A percentile compares a stretch with the other conserved stretches of the same genome.
These are phyloP conservation scores for Dactylellina haptotyla DNA, from an alignment of 2,329 filamentous ascomycete species.

Conservation along the genomic window DNA sequence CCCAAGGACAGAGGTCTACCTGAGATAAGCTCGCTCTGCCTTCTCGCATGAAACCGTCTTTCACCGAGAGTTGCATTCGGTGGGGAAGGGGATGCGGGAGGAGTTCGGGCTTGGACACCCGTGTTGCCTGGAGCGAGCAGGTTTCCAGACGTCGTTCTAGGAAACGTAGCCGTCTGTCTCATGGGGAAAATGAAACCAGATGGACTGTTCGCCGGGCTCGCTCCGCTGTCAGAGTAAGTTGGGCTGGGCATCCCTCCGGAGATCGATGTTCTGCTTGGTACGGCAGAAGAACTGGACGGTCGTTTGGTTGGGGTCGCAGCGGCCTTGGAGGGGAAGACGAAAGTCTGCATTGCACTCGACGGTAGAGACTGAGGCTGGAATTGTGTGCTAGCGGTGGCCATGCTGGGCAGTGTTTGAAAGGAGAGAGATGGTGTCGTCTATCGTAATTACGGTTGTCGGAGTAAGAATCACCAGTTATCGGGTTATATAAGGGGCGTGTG, in stretches of 20 bases:
- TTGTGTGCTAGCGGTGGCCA: conserved; percentile 34
- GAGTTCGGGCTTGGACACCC: conserved; percentile 29
- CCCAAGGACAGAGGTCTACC: conserved; percentile 44
- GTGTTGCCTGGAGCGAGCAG: conserved; percentile 24
- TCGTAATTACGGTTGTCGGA: conserved; percentile 35
- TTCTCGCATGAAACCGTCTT: conserved; percentile 44
- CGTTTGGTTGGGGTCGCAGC: conserved; percentile 25
- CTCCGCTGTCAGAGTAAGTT: conserved; percentile 48
- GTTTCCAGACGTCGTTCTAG: conserved; percentile 29
- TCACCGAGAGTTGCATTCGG: conserved; percentile 41
- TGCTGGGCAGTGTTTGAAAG: conserved; percentile 26
- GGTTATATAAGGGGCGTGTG: conserved; percentile 30
- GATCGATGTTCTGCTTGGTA: conserved; percentile 21
- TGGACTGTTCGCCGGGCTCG: conserved; percentile 33
- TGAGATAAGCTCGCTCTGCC: conserved; percentile 42
- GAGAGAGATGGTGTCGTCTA: conserved; percentile 23
- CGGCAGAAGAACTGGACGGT: conserved; percentile 43
- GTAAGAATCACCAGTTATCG: conserved; percentile 47
- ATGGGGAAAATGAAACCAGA: conserved; percentile 46
- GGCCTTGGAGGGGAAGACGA: conserved; percentile 41
- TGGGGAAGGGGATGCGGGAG: conserved; percentile 43
- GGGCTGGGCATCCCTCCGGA: conserved; percentile 45
- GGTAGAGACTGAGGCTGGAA: conserved; percentile 21
- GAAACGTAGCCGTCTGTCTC: conserved; percentile 40
- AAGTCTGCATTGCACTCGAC: conserved; percentile 33